Percentiles rank a stretch among this genome's conserved stretches.
phyloP scores from a whole-genome alignment of 1,284 basidiomycete species.

The Sanghuangporus baumii region DNA sequence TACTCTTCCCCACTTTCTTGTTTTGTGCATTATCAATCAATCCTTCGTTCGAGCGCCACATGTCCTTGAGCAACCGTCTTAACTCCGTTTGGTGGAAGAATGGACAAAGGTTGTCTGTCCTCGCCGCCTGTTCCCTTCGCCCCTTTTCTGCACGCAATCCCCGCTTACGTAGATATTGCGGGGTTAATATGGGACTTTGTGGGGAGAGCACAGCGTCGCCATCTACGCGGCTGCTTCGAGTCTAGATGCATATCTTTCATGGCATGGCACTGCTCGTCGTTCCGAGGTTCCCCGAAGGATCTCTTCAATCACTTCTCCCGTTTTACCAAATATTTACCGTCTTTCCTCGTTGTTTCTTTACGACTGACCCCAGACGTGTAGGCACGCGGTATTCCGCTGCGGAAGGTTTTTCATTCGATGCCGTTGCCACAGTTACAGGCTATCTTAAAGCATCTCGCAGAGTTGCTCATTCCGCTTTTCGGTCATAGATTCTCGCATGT shows the following conservation, averaged over 20 bases:
- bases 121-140: background rate
- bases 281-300: background rate
- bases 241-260: background rate
- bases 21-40: background rate
- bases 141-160: background rate
- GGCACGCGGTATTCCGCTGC: conserved; percentile 66
- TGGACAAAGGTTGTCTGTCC: background rate
- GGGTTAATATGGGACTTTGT: background rate
- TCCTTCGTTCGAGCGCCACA: background rate
- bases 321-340: background rate
- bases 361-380: conserved; percentile 24
- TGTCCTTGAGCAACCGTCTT: background rate
- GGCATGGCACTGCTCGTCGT: too few species aligned
- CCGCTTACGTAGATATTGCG: background rate
- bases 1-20: background rate
- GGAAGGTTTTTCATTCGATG: conserved; percentile 62
- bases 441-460: conserved; percentile 62
- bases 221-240: background rate
- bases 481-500: conserved; percentile 66
- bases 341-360: background rate
- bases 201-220: background rate
- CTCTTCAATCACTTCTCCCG: background rate
- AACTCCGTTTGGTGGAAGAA: background rate
- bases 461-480: conserved; percentile 63
- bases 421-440: conserved; percentile 52